These are phyloP conservation scores for Camellia oleifera DNA, from an alignment of 179 eudicot species.

Conservation along the genomic window DNA sequence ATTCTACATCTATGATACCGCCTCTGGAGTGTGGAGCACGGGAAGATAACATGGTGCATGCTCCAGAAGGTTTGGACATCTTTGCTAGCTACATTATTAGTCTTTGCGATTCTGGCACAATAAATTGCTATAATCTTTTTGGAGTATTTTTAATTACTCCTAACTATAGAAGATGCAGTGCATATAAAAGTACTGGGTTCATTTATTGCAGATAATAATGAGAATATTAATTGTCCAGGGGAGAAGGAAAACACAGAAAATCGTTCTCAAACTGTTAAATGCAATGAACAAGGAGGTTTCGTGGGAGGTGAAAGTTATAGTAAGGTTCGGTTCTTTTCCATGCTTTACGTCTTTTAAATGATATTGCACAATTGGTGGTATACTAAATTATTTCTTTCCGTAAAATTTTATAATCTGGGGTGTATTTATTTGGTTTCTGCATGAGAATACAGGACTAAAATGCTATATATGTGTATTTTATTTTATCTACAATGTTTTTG, in stretches of 20 bases:
- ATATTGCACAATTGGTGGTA: background rate
- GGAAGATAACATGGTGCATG: constrained; percentile 17
- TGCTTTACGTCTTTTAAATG: constrained; percentile 1
- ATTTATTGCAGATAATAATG: constrained; percentile 8
- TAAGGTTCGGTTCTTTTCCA: constrained; percentile 28
- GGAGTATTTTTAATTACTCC: background rate
- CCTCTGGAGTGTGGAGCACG: constrained; percentile 26
- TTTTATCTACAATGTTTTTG: background rate
- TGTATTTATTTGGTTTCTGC: background rate
- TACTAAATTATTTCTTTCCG: background rate
- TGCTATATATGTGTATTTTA: background rate
- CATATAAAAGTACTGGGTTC: background rate
- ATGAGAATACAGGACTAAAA: background rate
- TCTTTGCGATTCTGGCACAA: background rate
- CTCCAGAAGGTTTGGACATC: constrained; percentile 26
- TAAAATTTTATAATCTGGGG: background rate
- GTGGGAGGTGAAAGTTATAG: constrained; percentile 23
- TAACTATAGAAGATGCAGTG: background rate
- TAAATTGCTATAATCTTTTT: background rate
- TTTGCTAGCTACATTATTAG: background rate
- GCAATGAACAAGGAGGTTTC: constrained; percentile 1
- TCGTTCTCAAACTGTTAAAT: background rate
- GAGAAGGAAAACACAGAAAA: background rate
- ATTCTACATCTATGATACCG: constrained; percentile 25
- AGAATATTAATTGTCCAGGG: background rate